Evolutionary conservation across 2,329 filamentous ascomycete genomes (phyloP).

Genomic region (Hypoxylon sp.): DNA sequence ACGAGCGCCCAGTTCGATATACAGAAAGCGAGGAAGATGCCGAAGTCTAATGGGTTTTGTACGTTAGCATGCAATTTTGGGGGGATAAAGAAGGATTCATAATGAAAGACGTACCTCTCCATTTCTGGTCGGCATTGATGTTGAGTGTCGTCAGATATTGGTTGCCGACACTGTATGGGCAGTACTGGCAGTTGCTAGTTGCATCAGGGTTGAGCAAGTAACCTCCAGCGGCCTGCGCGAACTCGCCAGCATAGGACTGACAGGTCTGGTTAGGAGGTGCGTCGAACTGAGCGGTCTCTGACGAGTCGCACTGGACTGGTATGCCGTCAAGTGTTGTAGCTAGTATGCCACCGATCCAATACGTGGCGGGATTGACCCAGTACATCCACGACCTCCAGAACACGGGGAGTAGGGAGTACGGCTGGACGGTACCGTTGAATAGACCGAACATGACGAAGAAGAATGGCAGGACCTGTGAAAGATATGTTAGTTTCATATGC

Average conservation of each 20-base stretch:
- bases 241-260: conserved; percentile 67
- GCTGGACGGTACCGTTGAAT: conserved; percentile 80
- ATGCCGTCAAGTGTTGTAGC: conserved; percentile 66
- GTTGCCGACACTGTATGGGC: conserved; percentile 64
- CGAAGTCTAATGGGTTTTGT: conserved; percentile 57
- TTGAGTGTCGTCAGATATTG: conserved; percentile 71
- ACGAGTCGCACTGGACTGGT: conserved; percentile 56
- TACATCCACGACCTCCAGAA: conserved; percentile 81
- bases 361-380: conserved; percentile 73
- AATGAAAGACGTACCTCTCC: conserved; percentile 58
- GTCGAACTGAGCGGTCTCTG: conserved; percentile 59
- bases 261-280: conserved; percentile 72
- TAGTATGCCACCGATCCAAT: conserved; percentile 76
- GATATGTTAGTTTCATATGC: conserved; percentile 1
- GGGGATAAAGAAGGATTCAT: background rate
- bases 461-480: conserved; percentile 70
- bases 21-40: conserved; percentile 76
- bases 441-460: conserved; percentile 81
- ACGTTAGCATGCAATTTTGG: conserved; percentile 8
- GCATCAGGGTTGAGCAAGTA: conserved; percentile 71
- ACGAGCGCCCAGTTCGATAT: conserved; percentile 76
- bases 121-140: conserved; percentile 66
- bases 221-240: conserved; percentile 61
- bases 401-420: conserved; percentile 69
- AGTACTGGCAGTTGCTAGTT: conserved; percentile 71